A percentile compares a stretch with the other conserved stretches of the same genome.
Evolutionary conservation across 768 basidiomycete species (phyloP).

Genomic region (Termitomyces sp.): DNA sequence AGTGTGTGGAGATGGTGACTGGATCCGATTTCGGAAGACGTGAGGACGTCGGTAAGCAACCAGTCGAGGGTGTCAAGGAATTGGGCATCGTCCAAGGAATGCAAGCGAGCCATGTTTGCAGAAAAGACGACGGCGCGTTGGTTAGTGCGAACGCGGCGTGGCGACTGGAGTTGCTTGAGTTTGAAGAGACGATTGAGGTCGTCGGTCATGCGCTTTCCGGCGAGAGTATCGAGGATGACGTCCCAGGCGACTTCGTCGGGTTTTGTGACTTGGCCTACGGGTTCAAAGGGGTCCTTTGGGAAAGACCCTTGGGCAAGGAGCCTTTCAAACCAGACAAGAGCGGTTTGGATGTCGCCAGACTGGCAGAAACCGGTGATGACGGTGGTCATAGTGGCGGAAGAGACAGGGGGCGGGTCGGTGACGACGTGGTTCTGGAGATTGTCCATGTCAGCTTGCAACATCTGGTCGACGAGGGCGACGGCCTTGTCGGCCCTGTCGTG

Average conservation of each 20-base stretch:
- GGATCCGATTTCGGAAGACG: not conserved
- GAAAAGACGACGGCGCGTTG: slow-evolving; percentile 40
- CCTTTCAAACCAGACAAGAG: slow-evolving; percentile 67
- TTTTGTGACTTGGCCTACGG: slow-evolving; percentile 37
- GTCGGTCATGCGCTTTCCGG: slow-evolving; percentile 37
- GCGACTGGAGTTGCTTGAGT: slow-evolving; percentile 28
- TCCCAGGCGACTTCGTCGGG: slow-evolving; percentile 55
- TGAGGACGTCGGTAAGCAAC: slow-evolving; percentile 10
- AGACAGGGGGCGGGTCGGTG: slow-evolving; percentile 48
- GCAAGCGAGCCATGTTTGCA: slow-evolving; percentile 26
- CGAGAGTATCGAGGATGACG: slow-evolving; percentile 55
- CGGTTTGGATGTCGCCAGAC: slow-evolving; percentile 55
- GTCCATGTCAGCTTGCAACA: slow-evolving; percentile 47
- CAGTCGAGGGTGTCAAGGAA: slow-evolving; percentile 18
- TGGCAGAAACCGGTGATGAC: slow-evolving; percentile 65
- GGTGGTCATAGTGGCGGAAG: slow-evolving; percentile 56
- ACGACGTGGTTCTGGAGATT: slow-evolving; percentile 28
- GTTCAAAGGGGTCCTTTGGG: slow-evolving; percentile 33
- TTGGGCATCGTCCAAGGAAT: slow-evolving; percentile 13
- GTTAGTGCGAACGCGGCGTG: slow-evolving; percentile 25
- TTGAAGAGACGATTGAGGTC: slow-evolving; percentile 55
- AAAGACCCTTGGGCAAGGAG: slow-evolving; percentile 39
- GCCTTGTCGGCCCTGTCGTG: slow-evolving; percentile 59
- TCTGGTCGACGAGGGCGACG: slow-evolving; percentile 59
- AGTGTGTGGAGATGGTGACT: slow-evolving; percentile 10